Conservation (phyloP, 192 early-diverging fungal genomes). For the Podila clonocystis region DNA sequence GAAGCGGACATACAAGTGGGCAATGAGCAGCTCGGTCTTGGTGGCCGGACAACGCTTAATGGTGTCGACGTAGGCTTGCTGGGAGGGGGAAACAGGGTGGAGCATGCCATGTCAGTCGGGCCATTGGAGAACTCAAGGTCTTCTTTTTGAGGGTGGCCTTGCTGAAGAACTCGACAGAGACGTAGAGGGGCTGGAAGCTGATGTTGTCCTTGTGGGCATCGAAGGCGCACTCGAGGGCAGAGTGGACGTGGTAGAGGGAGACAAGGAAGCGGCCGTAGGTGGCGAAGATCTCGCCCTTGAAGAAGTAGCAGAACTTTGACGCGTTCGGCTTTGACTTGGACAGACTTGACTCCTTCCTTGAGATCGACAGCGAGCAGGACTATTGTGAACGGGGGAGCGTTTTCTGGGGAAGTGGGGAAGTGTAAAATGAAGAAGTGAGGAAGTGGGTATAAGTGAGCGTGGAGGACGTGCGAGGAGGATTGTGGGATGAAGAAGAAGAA, state of each 20-base stretch:
- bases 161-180: slow-evolving; percentile 60
- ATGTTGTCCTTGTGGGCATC: slow-evolving; percentile 59
- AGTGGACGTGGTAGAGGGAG: slow-evolving; percentile 63
- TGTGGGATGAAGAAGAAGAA: background rate
- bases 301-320: slow-evolving; percentile 64
- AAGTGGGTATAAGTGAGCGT: background rate
- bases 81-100: slow-evolving; percentile 56
- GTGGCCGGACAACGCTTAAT: slow-evolving; percentile 50
- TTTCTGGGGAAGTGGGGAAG: background rate
- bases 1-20: slow-evolving; percentile 65
- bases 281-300: slow-evolving; percentile 58
- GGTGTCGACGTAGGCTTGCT: slow-evolving; percentile 56
- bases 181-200: slow-evolving; percentile 58
- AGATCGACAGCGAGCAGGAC: slow-evolving; percentile 59
- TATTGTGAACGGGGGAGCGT: slow-evolving; percentile 9
- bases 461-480: background rate
- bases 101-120: slow-evolving; percentile 41
- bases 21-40: slow-evolving; percentile 61
- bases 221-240: slow-evolving; percentile 57
- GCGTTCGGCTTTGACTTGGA: slow-evolving; percentile 61
- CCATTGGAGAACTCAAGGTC: slow-evolving; percentile 63
- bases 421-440: background rate
- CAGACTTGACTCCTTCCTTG: slow-evolving; percentile 62
- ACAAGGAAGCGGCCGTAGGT: slow-evolving; percentile 61
- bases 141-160: slow-evolving; percentile 43